Percentiles rank a stretch among this genome's conserved stretches.
phyloP scores from a whole-genome alignment of 2,329 filamentous ascomycete genomes.

The Westerdykella ornata region DNA sequence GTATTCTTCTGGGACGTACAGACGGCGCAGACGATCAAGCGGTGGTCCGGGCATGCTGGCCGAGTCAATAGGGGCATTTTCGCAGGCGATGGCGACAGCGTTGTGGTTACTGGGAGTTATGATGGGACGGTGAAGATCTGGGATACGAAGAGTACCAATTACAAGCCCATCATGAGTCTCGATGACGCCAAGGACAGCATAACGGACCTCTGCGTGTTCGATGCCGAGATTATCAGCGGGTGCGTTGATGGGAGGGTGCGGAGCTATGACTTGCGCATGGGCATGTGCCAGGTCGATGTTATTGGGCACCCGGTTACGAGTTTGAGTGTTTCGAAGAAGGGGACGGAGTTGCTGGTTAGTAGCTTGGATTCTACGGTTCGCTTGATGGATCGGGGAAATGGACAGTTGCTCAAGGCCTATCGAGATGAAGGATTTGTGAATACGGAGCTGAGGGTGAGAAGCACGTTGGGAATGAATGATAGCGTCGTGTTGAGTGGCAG shows the following conservation, averaged over 20 bases:
- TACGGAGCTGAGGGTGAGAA: conserved; percentile 65
- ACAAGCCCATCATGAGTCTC: conserved; percentile 65
- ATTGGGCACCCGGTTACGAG: conserved; percentile 61
- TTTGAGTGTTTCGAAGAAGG: conserved; percentile 63
- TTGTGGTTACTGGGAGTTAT: conserved; percentile 66
- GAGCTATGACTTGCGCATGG: conserved; percentile 75
- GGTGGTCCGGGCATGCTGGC: conserved; percentile 66
- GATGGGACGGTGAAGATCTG: conserved; percentile 72
- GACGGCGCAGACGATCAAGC: conserved; percentile 66
- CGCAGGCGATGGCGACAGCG: conserved; percentile 64
- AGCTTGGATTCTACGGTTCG: conserved; percentile 69
- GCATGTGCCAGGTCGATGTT: conserved; percentile 47
- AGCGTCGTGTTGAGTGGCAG: conserved; percentile 74
- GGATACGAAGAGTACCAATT: conserved; percentile 30
- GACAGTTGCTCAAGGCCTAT: conserved; percentile 68
- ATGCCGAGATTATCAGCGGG: conserved; percentile 57
- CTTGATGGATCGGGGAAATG: conserved; percentile 71
- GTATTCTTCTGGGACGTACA: conserved; percentile 95
- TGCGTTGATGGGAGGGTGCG: conserved; percentile 81
- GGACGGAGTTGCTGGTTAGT: conserved; percentile 65
- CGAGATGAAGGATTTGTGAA: conserved; percentile 54
- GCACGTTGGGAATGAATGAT: conserved; percentile 68
- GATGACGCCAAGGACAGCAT: conserved; percentile 67
- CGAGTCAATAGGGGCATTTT: conserved; percentile 75
- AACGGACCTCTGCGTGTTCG: conserved; percentile 38